Evolutionary conservation across 78 protist genomes (phyloP).

Genomic region (Mantamonas sphyraenae): DNA sequence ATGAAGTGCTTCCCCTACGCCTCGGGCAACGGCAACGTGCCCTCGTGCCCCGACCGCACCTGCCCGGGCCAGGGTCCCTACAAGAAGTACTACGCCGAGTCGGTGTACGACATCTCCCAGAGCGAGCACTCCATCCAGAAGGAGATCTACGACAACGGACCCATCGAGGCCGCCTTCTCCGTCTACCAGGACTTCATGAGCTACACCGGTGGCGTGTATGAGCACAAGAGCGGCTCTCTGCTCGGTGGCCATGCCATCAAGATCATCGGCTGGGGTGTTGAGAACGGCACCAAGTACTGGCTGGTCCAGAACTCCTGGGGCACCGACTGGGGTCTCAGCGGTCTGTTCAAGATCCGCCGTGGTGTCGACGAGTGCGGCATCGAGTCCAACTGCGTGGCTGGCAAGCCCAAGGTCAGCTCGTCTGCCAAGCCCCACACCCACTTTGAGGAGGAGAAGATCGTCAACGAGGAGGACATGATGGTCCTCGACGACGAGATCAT

Average conservation of each 20-base stretch:
- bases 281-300: constrained; percentile 26
- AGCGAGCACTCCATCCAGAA: not conserved
- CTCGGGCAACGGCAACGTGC: too few relatives aligned
- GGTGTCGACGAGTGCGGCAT: too few relatives aligned
- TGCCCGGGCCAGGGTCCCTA: too few relatives aligned
- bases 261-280: constrained; percentile 46
- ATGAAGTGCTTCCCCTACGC: constrained; percentile 33
- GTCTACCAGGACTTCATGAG: constrained; percentile 38
- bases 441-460: too few relatives aligned
- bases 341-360: constrained; percentile 3
- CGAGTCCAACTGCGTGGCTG: too few relatives aligned
- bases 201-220: constrained; percentile 36
- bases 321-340: constrained; percentile 28
- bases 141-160: constrained; percentile 41
- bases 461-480: too few relatives aligned
- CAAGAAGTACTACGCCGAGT: too few relatives aligned
- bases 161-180: constrained; percentile 23
- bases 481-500: not conserved
- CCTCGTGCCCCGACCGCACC: too few relatives aligned
- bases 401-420: too few relatives aligned
- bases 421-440: too few relatives aligned
- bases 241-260: constrained; percentile 48
- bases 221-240: constrained; percentile 7
- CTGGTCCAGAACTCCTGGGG: constrained; percentile 25
- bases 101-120: too few relatives aligned